A percentile compares a stretch with the other conserved stretches of the same genome.
Conservation (phyloP, 306 rosid species). For the Lablab purpureus region DNA sequence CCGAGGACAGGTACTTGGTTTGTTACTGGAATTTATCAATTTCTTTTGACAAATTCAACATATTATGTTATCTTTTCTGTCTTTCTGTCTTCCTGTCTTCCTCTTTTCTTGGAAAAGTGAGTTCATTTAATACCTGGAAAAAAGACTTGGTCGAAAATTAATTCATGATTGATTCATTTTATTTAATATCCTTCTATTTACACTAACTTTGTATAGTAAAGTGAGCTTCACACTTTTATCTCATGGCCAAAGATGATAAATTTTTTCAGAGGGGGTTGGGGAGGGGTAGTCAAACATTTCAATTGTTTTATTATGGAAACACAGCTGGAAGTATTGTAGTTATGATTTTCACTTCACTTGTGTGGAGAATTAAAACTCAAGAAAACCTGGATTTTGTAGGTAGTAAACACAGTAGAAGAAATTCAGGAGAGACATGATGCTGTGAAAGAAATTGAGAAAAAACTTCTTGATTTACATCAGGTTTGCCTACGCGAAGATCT, state of each 20-base stretch:
- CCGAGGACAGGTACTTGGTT: constrained; percentile 81
- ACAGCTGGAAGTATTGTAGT: constrained; percentile 11
- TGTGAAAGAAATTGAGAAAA: constrained; percentile 93
- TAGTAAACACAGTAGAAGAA: constrained; percentile 87
- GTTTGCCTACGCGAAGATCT: constrained; percentile 48
- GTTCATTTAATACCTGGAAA: no score
- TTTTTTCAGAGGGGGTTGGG: no score
- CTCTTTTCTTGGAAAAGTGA: background rate
- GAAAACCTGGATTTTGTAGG: constrained; percentile 58
- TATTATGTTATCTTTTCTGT: background rate
- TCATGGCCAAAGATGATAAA: no score
- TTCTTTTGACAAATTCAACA: constrained; percentile 16
- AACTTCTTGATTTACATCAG: constrained; percentile 96
- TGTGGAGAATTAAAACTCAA: constrained; percentile 25
- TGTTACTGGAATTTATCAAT: background rate
- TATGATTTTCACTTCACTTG: background rate
- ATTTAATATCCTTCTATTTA: background rate
- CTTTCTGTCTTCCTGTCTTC: constrained; percentile 6
- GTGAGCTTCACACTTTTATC: constrained; percentile 1
- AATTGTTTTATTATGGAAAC: constrained; percentile 31
- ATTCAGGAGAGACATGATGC: constrained; percentile 96
- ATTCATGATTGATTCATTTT: background rate
- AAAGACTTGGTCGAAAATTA: background rate
- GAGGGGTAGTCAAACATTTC: no score
- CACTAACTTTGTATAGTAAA: background rate